phyloP scores from a whole-genome alignment of 2,329 filamentous ascomycete genomes.

The Tolypocladium album region DNA sequence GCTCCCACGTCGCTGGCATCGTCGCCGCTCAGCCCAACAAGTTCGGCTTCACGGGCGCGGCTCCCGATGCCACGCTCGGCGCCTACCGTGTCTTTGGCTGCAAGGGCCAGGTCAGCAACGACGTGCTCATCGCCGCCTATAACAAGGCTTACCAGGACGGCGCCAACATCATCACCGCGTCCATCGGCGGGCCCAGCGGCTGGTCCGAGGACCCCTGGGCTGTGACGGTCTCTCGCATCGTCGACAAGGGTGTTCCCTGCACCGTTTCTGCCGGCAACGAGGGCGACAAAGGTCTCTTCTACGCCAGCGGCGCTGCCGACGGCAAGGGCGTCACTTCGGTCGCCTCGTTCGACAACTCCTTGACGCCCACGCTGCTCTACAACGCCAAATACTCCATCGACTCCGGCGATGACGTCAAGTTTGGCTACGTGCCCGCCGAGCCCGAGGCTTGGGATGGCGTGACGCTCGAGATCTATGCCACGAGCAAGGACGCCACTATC shows the following conservation, averaged over 20 bases:
- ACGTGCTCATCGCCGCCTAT: constrained; percentile 48
- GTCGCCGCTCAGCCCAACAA: constrained; percentile 46
- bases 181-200: constrained; percentile 38
- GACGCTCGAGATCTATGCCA: constrained; percentile 37
- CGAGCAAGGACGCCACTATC: constrained; percentile 36
- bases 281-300: constrained; percentile 36
- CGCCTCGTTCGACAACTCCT: constrained; percentile 37
- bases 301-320: constrained; percentile 34
- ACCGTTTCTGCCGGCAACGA: constrained; percentile 42
- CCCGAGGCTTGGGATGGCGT: constrained; percentile 33
- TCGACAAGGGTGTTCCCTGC: constrained; percentile 40
- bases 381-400: constrained; percentile 30
- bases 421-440: constrained; percentile 31
- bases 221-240: constrained; percentile 38
- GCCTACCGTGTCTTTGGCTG: constrained; percentile 50
- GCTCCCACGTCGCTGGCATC: constrained; percentile 52
- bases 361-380: constrained; percentile 30
- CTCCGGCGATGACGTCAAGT: constrained; percentile 19
- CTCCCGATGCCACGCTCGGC: constrained; percentile 43
- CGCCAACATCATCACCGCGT: constrained; percentile 45
- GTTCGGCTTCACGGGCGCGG: constrained; percentile 45
- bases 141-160: constrained; percentile 51
- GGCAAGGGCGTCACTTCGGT: constrained; percentile 36
- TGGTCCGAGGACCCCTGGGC: constrained; percentile 43
- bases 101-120: constrained; percentile 35